These are phyloP conservation scores for Pseudopyrenochaeta lycopersici DNA, from an alignment of 2,329 filamentous ascomycete species.

Conservation along the genomic window DNA sequence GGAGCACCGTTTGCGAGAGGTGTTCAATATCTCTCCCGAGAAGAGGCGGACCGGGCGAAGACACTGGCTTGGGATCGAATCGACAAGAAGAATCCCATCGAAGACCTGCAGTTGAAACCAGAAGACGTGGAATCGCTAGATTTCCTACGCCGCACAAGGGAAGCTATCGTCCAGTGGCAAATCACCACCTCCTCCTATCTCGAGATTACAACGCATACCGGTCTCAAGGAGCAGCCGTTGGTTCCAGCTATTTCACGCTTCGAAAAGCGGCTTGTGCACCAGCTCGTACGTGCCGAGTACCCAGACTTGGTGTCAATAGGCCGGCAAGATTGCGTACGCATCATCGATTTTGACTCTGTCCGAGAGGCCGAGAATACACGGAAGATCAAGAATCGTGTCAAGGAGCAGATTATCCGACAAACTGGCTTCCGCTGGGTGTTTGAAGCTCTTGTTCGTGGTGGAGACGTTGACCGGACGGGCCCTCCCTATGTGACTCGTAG, in stretches of 20 bases:
- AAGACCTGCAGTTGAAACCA: constrained; percentile 60
- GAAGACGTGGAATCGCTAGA: constrained; percentile 62
- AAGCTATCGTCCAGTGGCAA: constrained; percentile 59
- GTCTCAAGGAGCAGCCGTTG: constrained; percentile 22
- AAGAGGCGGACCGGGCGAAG: constrained; percentile 63
- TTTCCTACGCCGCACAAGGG: constrained; percentile 59
- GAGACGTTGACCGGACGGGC: constrained; percentile 50
- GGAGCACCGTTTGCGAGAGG: constrained; percentile 64
- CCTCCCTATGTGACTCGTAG: constrained; percentile 46
- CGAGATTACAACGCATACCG: constrained; percentile 43
- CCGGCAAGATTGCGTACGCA: constrained; percentile 54
- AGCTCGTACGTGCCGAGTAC: constrained; percentile 71
- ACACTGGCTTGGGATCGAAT: constrained; percentile 55
- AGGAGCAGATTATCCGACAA: constrained; percentile 53
- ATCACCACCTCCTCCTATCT: constrained; percentile 20
- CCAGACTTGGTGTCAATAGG: constrained; percentile 56
- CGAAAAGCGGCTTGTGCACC: constrained; percentile 72
- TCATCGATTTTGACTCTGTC: constrained; percentile 53
- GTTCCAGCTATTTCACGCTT: constrained; percentile 53
- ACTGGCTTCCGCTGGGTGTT: constrained; percentile 62
- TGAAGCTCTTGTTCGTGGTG: constrained; percentile 54
- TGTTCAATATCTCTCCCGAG: constrained; percentile 69
- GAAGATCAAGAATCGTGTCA: constrained; percentile 47
- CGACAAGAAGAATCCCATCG: constrained; percentile 44
- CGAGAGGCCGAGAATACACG: constrained; percentile 54